phyloP scores from a whole-genome alignment of 2,329 filamentous ascomycete species.

The Cryphonectria japonica region DNA sequence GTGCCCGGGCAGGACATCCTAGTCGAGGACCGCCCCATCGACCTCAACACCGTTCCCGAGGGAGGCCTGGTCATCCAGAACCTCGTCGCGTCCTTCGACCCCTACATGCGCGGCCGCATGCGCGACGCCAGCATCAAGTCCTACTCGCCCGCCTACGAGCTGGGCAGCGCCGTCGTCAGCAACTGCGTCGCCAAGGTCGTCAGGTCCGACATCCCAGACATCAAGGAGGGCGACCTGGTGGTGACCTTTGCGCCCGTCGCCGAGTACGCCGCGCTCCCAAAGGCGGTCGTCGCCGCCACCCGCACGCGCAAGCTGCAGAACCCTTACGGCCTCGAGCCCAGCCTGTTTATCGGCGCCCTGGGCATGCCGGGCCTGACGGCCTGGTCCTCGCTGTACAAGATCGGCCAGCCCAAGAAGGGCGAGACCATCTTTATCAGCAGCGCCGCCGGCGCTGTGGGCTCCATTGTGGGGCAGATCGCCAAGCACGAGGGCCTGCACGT shows the following conservation, averaged over 20 bases:
- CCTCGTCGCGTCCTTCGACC: constrained; percentile 78
- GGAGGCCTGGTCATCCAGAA: constrained; percentile 73
- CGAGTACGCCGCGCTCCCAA: constrained; percentile 67
- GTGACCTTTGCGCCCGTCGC: constrained; percentile 61
- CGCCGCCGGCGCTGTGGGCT: constrained; percentile 80
- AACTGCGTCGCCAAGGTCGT: constrained; percentile 68
- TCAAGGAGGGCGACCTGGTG: constrained; percentile 70
- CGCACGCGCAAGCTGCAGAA: constrained; percentile 65
- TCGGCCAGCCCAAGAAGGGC: constrained; percentile 72
- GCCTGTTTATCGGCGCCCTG: constrained; percentile 73
- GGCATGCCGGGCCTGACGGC: constrained; percentile 53
- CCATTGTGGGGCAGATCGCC: constrained; percentile 81
- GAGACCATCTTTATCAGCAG: constrained; percentile 83
- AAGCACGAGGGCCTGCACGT: constrained; percentile 80
- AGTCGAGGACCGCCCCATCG: constrained; percentile 69
- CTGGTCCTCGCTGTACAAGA: constrained; percentile 65
- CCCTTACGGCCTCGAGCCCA: constrained; percentile 67
- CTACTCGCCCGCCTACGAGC: constrained; percentile 65
- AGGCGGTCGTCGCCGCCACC: constrained; percentile 42
- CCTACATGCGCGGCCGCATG: constrained; percentile 84
- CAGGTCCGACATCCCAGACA: constrained; percentile 64
- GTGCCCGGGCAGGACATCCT: constrained; percentile 71
- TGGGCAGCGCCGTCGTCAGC: constrained; percentile 68
- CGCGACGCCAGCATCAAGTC: constrained; percentile 66
- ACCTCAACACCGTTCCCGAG: constrained; percentile 63